Conservation (phyloP, 305 asterid genomes). For the Plantago rigida region DNA sequence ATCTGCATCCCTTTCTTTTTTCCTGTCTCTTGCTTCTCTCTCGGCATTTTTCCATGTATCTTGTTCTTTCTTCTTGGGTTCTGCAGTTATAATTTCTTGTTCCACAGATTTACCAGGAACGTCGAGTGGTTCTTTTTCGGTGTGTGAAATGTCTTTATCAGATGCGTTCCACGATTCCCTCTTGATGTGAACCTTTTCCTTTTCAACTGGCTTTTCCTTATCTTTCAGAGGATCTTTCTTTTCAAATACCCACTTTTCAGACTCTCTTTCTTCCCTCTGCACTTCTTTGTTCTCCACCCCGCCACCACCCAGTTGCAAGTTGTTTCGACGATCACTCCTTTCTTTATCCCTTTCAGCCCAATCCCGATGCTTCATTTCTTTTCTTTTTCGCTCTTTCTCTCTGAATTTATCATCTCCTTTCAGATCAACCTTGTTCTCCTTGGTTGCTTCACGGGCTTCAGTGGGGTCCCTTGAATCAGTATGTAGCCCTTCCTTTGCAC, state of each 20-base stretch:
- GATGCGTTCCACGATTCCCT: constrained; percentile 59
- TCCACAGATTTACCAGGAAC: constrained; percentile 52
- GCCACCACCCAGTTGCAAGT: constrained; percentile 45
- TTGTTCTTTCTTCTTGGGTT: constrained; percentile 63
- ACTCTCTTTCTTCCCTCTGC: constrained; percentile 64
- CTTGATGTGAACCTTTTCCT: constrained; percentile 65
- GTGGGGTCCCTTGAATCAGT: constrained; percentile 44
- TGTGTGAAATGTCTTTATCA: constrained; percentile 53
- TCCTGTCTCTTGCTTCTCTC: constrained; percentile 60
- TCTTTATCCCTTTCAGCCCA: constrained; percentile 88
- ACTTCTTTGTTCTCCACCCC: constrained; percentile 59
- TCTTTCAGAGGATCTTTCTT: constrained; percentile 61
- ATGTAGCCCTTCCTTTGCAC: constrained; percentile 49
- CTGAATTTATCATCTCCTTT: constrained; percentile 75
- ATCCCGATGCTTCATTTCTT: constrained; percentile 78
- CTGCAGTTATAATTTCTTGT: constrained; percentile 42
- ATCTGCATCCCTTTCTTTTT: constrained; percentile 72
- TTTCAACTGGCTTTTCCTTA: constrained; percentile 60
- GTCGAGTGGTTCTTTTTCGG: constrained; percentile 52
- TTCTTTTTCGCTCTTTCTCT: constrained; percentile 82
- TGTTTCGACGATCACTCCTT: constrained; percentile 56
- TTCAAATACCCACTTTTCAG: constrained; percentile 75
- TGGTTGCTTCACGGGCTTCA: constrained; percentile 71
- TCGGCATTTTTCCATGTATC: constrained; percentile 63
- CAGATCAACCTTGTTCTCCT: constrained; percentile 70